A percentile compares a stretch with the other conserved stretches of the same genome.
phyloP scores from a whole-genome alignment of 2,329 filamentous ascomycete species.

The Talaromyces sp. region DNA sequence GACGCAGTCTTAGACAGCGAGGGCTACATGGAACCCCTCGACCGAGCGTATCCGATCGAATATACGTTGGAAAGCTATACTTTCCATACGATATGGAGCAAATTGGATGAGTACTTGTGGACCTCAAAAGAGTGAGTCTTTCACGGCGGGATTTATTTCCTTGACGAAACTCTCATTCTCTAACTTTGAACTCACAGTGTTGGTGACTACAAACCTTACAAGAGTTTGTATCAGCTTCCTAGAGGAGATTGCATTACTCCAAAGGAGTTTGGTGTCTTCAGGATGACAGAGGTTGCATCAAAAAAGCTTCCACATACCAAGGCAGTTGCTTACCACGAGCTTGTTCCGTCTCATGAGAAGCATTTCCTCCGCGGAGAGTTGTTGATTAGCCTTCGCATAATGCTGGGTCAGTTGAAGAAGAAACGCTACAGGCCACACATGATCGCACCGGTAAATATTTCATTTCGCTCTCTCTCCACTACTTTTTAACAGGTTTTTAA shows the following conservation, averaged over 20 bases:
- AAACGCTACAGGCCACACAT: neutral
- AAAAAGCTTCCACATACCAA: neutral
- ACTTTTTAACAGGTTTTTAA: neutral
- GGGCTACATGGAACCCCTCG: neutral
- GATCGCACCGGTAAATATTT: neutral
- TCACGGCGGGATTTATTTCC: neutral
- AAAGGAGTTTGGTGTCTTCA: neutral
- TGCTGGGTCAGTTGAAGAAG: neutral
- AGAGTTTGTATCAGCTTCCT: neutral
- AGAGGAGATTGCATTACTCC: neutral
- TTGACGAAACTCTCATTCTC: neutral
- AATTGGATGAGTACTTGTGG: neutral
- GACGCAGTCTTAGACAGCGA: neutral
- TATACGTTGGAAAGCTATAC: neutral
- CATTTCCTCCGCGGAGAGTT: neutral
- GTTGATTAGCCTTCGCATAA: neutral
- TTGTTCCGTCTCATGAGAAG: neutral
- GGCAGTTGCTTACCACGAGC: neutral
- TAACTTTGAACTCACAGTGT: neutral
- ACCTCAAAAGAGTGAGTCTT: neutral
- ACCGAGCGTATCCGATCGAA: neutral
- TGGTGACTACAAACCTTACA: neutral
- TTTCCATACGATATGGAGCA: neutral
- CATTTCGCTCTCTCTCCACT: neutral
- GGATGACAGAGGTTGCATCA: neutral